Evolutionary conservation across 2,329 filamentous ascomycete species (phyloP).

Genomic region (Pestalotiopsis fici): DNA sequence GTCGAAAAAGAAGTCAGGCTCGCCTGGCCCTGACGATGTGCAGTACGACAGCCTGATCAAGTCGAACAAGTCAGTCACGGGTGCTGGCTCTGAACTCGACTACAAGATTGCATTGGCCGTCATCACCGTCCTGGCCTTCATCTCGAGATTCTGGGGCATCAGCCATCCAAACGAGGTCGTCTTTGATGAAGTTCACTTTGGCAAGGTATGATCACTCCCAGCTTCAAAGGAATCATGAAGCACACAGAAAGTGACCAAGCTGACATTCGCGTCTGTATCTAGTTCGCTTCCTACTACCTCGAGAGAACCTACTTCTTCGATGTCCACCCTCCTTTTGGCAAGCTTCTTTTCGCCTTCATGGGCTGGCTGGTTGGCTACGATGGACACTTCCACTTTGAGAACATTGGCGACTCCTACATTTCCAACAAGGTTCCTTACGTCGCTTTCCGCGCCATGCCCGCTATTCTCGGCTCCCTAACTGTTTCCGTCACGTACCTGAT

Average conservation of each 20-base stretch:
- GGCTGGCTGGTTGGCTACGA: conserved; percentile 98
- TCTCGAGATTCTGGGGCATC: conserved; percentile 95
- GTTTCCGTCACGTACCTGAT: conserved; percentile 94
- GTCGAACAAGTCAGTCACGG: conserved; percentile 35
- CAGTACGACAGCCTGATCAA: conserved; percentile 55
- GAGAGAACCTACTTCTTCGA: conserved; percentile 99
- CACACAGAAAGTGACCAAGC: not conserved
- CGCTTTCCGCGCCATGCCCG: conserved; percentile 90
- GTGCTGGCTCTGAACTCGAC: conserved; percentile 68
- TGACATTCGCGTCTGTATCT: not conserved
- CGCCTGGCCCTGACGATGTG: conserved; percentile 38
- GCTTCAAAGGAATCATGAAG: not conserved
- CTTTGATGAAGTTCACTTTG: conserved; percentile 98
- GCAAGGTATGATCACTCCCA: conserved; percentile 70
- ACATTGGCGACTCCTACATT: conserved; percentile 98
- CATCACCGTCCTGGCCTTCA: conserved; percentile 81
- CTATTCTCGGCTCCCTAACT: conserved; percentile 86
- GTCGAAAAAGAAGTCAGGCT: conserved; percentile 51
- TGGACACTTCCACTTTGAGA: conserved; percentile 96
- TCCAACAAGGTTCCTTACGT: conserved; percentile 97
- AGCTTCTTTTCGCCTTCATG: conserved; percentile 94
- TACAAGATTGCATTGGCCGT: conserved; percentile 78
- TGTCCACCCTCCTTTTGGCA: conserved; percentile 96
- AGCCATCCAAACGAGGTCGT: conserved; percentile 95
- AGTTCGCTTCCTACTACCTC: conserved; percentile 82